Conservation (phyloP, 169 alveolate genomes). For the Gregarina niphandrodes region DNA sequence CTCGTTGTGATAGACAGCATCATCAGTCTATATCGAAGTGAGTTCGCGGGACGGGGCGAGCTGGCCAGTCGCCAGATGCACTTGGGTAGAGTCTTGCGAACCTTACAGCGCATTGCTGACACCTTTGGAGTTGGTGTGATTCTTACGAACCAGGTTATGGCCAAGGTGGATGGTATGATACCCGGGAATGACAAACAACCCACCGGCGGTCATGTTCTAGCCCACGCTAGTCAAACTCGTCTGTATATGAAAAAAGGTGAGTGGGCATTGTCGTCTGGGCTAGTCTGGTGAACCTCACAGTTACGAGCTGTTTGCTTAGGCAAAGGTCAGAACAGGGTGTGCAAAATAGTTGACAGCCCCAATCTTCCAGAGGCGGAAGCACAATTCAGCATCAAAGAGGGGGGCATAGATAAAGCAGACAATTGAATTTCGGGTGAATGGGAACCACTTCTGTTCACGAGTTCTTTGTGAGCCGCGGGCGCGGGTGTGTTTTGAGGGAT, state of each 20-base stretch:
- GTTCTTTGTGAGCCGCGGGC: too few relatives aligned
- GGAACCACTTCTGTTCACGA: too few relatives aligned
- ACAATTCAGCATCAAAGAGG: slow-evolving; percentile 61
- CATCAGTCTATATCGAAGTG: slow-evolving; percentile 92
- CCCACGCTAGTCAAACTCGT: slow-evolving; percentile 93
- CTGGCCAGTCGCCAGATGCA: slow-evolving; percentile 84
- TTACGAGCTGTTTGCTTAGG: too few relatives aligned
- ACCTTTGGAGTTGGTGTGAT: slow-evolving; percentile 21
- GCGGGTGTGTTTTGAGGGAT: too few relatives aligned
- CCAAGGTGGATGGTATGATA: slow-evolving; percentile 33
- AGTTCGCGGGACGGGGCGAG: slow-evolving; percentile 91
- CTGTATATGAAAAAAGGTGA: slow-evolving; percentile 59
- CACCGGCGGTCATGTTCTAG: slow-evolving; percentile 92
- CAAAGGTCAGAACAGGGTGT: slow-evolving; percentile 77
- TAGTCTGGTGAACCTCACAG: too few relatives aligned
- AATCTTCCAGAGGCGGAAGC: slow-evolving; percentile 94
- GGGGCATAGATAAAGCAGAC: slow-evolving; percentile 63
- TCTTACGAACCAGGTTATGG: slow-evolving; percentile 59
- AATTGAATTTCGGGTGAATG: too few relatives aligned
- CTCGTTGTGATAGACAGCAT: slow-evolving; percentile 78
- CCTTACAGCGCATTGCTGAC: slow-evolving; percentile 82
- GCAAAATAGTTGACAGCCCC: slow-evolving; percentile 90
- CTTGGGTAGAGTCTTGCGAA: slow-evolving; percentile 76
- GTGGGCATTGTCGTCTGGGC: too few relatives aligned
- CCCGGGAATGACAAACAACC: slow-evolving; percentile 46